Conservation (phyloP, 352 stramenopile genomes). For the Globisporangium takayamanum region DNA sequence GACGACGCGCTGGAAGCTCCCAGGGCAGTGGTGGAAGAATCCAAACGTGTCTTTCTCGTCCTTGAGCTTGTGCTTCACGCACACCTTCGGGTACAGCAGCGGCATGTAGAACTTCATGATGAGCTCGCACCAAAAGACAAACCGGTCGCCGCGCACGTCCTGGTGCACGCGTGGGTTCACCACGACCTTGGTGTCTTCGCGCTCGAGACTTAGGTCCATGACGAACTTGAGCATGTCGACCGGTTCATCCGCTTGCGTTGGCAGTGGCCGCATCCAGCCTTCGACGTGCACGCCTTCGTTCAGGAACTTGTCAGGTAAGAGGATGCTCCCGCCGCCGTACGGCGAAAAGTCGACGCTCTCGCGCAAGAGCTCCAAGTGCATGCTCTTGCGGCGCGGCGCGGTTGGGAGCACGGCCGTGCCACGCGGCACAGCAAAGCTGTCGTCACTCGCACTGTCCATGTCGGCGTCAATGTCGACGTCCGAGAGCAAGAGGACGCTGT, state of each 20-base stretch:
- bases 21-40: constrained; percentile 85
- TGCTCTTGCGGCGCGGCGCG: constrained; percentile 37
- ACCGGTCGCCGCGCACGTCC: constrained; percentile 53
- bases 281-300: constrained; percentile 83
- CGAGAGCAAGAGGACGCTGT: constrained; percentile 35
- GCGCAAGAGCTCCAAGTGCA: constrained; percentile 70
- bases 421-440: constrained; percentile 13
- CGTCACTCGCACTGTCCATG: constrained; percentile 16
- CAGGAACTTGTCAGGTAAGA: constrained; percentile 72
- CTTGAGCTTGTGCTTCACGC: constrained; percentile 81
- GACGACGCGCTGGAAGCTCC: constrained; percentile 82
- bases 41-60: constrained; percentile 70
- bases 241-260: constrained; percentile 78
- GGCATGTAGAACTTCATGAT: constrained; percentile 91
- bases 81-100: constrained; percentile 81
- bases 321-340: constrained; percentile 76
- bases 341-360: constrained; percentile 84
- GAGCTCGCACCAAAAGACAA: constrained; percentile 81
- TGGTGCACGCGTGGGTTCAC: constrained; percentile 38
- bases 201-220: constrained; percentile 84
- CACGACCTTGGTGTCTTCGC: constrained; percentile 44
- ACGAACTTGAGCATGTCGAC: constrained; percentile 89
- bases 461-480: constrained; percentile 40
- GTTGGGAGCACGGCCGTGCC: constrained; percentile 33
- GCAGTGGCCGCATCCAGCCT: constrained; percentile 73